Evolutionary conservation across 495 filamentous ascomycete species (phyloP).

Genomic region (Penicillium daleae): DNA sequence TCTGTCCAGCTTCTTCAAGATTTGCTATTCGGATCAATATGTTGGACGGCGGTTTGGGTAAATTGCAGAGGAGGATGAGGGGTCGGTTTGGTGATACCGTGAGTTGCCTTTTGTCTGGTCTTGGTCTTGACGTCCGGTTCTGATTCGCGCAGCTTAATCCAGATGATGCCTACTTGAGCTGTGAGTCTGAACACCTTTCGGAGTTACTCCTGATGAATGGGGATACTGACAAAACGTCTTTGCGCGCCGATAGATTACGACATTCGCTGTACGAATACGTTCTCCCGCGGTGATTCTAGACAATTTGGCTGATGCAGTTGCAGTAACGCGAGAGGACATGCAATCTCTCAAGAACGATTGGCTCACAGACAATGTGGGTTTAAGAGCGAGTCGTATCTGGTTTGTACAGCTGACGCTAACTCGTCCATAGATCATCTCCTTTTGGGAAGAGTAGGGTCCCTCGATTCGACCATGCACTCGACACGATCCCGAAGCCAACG

Average conservation of each 20-base stretch:
- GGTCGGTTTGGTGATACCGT: constrained; percentile 49
- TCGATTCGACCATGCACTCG: neutral
- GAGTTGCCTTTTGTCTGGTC: constrained; percentile 16
- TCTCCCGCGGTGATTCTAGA: neutral
- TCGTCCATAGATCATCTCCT: constrained; percentile 67
- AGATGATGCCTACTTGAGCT: constrained; percentile 74
- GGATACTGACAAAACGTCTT: constrained; percentile 20
- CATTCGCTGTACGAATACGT: constrained; percentile 60
- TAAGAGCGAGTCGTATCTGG: constrained; percentile 8
- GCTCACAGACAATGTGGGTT: constrained; percentile 94
- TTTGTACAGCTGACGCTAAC: constrained; percentile 19
- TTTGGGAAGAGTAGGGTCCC: constrained; percentile 89
- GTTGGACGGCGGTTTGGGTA: constrained; percentile 46
- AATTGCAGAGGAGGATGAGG: constrained; percentile 48
- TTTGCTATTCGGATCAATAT: constrained; percentile 18
- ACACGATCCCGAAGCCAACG: neutral
- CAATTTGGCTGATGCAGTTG: constrained; percentile 20
- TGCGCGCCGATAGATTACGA: constrained; percentile 60
- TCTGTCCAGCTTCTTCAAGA: neutral
- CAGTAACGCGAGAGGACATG: constrained; percentile 84
- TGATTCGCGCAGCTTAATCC: constrained; percentile 57
- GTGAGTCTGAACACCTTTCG: constrained; percentile 49
- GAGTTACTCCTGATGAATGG: too few relatives aligned
- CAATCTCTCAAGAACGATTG: constrained; percentile 88
- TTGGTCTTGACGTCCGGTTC: neutral